Base-by-base conservation (phyloP, 129 eudicot genomes). In the Apium graveolens region DNA sequence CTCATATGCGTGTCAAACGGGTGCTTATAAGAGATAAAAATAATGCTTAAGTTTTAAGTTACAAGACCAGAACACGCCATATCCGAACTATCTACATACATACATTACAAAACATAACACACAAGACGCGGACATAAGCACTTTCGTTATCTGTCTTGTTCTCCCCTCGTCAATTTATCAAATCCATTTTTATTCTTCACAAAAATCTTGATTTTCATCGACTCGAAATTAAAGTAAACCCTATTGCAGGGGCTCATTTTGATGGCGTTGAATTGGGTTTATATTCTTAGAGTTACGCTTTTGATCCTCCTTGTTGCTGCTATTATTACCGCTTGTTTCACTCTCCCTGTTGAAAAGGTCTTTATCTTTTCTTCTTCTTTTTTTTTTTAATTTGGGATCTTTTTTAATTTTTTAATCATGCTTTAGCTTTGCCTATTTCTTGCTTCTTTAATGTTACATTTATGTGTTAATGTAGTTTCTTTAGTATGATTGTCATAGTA, bases 331-430 rank as follows among this genome's bases (percentile, higher is more conserved):
- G 98, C 95, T 73, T 93, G 89, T 80, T 84, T 85, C 63, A 90
- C 97, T 82, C 88, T 93, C 39, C 98, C 98, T 35, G 51, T 90
- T 37, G 94, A 93, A 81, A 86, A 93, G 98, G 98, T 93, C n/a
- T 27, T 29, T 8, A 16, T 84, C 38, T 78, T 32, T 68, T 5
- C 5, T 4, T 35, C 11, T 11, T 84, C 37, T 77, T 32, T 68
- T 3, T 7, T n/a, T 35, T 35, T 35, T 35, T 35, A 35, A 21
- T 66, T 39, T 78, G 69, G 75, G 82, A n/a, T 37, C 73, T 70
- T 13, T 21, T 29, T 76, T 34, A 21, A 20, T 45, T 65, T 37
- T 39, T 20, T 42, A 2, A 65, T 46, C 10, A n/a, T 60, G 24
- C 68, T 31, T 63, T 29, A 10, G 38, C 20, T 65, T 65, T 29